Conservation (phyloP, 2,329 filamentous ascomycete genomes). For the Fusarium succisae region DNA sequence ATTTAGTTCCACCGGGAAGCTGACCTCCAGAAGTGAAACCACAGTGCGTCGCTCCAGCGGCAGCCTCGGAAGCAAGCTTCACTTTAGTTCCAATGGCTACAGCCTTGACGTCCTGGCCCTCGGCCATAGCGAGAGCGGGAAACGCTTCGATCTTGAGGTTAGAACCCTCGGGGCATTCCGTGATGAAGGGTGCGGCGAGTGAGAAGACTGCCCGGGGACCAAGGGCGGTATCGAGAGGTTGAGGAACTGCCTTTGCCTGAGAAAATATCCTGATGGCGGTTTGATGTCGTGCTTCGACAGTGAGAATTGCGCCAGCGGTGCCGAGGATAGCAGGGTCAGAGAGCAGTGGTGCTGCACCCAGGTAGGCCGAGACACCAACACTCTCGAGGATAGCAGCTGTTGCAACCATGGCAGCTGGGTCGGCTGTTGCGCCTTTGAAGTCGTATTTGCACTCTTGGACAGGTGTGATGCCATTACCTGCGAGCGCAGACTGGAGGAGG, state of each 20-base stretch:
- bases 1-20: conserved; percentile 66
- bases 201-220: conserved; percentile 76
- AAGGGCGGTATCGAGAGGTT: conserved; percentile 76
- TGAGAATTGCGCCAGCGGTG: conserved; percentile 75
- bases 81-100: conserved; percentile 46
- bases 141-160: conserved; percentile 68
- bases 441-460: conserved; percentile 77
- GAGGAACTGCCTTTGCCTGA: conserved; percentile 67
- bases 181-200: conserved; percentile 77
- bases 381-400: conserved; percentile 77
- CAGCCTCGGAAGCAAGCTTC: conserved; percentile 59
- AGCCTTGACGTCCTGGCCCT: conserved; percentile 52
- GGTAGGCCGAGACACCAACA: conserved; percentile 77
- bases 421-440: conserved; percentile 76
- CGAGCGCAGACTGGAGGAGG: conserved; percentile 54
- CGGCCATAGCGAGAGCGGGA: conserved; percentile 64
- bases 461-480: conserved; percentile 69
- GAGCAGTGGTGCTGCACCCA: conserved; percentile 75
- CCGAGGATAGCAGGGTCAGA: conserved; percentile 67
- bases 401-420: conserved; percentile 72
- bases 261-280: conserved; percentile 73
- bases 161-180: conserved; percentile 73
- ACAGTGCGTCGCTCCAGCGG: conserved; percentile 65
- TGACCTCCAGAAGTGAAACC: conserved; percentile 72
- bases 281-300: conserved; percentile 78